Percentiles rank a stretch among this genome's conserved stretches.
phyloP scores from a whole-genome alignment of 768 basidiomycete species.

The Podaxis sp. region DNA sequence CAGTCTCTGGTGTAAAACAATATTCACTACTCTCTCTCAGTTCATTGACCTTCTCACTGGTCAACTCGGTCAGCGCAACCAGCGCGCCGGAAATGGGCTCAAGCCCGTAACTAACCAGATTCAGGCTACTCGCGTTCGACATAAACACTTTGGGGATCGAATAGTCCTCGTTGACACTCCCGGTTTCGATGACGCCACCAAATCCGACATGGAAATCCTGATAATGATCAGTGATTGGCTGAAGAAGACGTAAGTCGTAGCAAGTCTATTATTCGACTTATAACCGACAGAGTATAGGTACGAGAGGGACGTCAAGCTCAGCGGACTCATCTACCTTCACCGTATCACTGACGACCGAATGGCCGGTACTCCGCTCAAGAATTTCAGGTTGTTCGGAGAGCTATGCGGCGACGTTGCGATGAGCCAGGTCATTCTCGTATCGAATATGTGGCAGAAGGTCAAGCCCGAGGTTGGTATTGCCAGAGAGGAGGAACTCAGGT shows the following conservation, averaged over 20 bases:
- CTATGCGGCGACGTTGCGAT: slow-evolving; percentile 19
- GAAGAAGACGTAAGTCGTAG: slow-evolving; percentile 11
- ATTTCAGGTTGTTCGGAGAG: slow-evolving; percentile 17
- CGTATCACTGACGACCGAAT: slow-evolving; percentile 18
- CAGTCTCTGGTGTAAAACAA: not conserved
- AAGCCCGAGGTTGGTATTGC: slow-evolving; percentile 31
- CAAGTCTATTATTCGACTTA: not conserved
- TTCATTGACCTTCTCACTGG: slow-evolving; percentile 25
- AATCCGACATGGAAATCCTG: slow-evolving; percentile 19
- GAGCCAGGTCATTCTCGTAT: slow-evolving; percentile 16
- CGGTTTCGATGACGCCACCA: slow-evolving; percentile 33
- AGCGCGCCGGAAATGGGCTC: slow-evolving; percentile 21
- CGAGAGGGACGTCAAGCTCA: slow-evolving; percentile 12
- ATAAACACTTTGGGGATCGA: slow-evolving; percentile 11
- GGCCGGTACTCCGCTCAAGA: slow-evolving; percentile 12
- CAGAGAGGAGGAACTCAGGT: slow-evolving; percentile 42
- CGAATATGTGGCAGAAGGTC: slow-evolving; percentile 30
- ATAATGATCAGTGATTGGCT: slow-evolving; percentile 17
- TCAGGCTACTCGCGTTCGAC: slow-evolving; percentile 27
- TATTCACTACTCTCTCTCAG: slow-evolving; percentile 9
- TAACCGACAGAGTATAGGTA: not conserved
- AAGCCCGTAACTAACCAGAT: slow-evolving; percentile 39
- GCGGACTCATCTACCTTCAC: slow-evolving; percentile 19
- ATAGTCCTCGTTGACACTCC: slow-evolving; percentile 41
- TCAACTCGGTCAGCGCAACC: not conserved